phyloP scores from a whole-genome alignment of 352 stramenopile genomes.

The Globisporangium uncinulatum region DNA sequence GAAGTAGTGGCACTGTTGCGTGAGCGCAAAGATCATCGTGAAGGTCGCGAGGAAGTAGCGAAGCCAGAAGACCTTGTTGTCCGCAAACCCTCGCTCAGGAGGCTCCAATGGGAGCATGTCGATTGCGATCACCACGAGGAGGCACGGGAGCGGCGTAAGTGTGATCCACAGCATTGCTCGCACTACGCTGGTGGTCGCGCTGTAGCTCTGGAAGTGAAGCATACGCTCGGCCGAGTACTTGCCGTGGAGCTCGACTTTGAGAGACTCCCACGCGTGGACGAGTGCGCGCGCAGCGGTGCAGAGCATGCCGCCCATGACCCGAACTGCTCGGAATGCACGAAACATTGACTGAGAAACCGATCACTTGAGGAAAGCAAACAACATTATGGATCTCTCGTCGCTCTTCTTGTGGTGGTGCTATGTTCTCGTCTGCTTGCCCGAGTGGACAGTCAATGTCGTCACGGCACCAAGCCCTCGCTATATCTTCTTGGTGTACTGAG shows the following conservation, averaged over 20 bases:
- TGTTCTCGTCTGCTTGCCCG: too few species aligned
- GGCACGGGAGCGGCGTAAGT: not conserved
- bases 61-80: conserved; percentile 1
- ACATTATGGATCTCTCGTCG: too few species aligned
- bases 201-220: not conserved
- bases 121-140: not conserved
- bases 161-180: not conserved
- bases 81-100: not conserved
- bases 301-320: not conserved
- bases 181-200: not conserved
- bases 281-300: not conserved
- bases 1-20: not conserved
- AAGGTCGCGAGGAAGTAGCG: not conserved
- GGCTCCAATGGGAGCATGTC: conserved; percentile 4
- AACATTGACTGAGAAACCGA: not conserved
- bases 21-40: not conserved
- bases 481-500: too few species aligned
- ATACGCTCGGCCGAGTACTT: conserved; percentile 5
- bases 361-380: conserved; percentile 8
- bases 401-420: too few species aligned
- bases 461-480: too few species aligned
- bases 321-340: not conserved
- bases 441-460: too few species aligned
- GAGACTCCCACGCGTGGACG: not conserved
- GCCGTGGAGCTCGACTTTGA: conserved; percentile 6